Percentiles rank a stretch among this genome's conserved stretches.
Evolutionary conservation across 2,329 filamentous ascomycete genomes (phyloP).

Genomic region (Paracamarosporium sp.): DNA sequence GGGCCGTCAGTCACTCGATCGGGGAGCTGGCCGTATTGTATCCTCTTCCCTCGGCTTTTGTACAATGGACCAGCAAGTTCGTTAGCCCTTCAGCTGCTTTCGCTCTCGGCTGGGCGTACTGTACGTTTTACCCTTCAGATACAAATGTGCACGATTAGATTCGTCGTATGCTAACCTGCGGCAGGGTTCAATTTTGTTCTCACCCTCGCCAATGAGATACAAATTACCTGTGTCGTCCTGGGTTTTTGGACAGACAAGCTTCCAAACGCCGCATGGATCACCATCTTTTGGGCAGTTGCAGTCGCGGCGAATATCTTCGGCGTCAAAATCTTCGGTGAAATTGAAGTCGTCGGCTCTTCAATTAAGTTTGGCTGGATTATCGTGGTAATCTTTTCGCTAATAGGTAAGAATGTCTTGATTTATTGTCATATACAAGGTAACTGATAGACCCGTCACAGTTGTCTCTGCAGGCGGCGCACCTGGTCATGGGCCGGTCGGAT

Average conservation of each 20-base stretch:
- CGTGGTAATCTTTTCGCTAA: constrained; percentile 55
- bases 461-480: constrained; percentile 55
- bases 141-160: not conserved
- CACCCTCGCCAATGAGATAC: constrained; percentile 50
- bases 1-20: constrained; percentile 55
- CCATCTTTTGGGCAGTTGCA: constrained; percentile 52
- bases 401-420: constrained; percentile 25
- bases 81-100: constrained; percentile 53
- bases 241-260: constrained; percentile 54
- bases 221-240: constrained; percentile 51
- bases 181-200: constrained; percentile 51
- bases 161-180: not conserved
- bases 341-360: constrained; percentile 52
- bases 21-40: constrained; percentile 58
- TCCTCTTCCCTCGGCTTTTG: constrained; percentile 54
- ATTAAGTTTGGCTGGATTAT: constrained; percentile 59
- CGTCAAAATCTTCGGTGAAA: constrained; percentile 55
- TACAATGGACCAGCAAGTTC: constrained; percentile 56
- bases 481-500: constrained; percentile 48
- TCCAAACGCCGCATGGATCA: constrained; percentile 53
- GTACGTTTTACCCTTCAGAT: not conserved
- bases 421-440: not conserved
- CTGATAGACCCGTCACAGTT: constrained; percentile 25
- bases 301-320: constrained; percentile 50
- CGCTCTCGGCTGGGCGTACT: constrained; percentile 57